phyloP scores from a whole-genome alignment of 768 basidiomycete genomes.

The Strobilomyces echinocephalus region DNA sequence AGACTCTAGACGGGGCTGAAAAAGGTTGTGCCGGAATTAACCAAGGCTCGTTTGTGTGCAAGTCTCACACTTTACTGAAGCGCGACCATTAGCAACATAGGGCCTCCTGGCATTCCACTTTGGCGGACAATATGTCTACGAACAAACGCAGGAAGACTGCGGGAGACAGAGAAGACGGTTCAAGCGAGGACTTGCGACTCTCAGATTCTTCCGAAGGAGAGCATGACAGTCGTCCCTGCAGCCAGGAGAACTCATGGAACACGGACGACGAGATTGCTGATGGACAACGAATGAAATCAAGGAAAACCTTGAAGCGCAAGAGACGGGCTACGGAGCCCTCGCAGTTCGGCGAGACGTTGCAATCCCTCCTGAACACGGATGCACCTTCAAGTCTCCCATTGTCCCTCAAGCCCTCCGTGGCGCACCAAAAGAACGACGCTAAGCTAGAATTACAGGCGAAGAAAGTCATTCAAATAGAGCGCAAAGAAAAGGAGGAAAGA shows the following conservation, averaged over 20 bases:
- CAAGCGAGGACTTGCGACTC: conserved; percentile 4
- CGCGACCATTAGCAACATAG: not conserved
- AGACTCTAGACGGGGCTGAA: conserved; percentile 2
- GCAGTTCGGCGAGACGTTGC: conserved; percentile 70
- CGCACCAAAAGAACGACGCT: conserved; percentile 65
- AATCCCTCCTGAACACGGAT: conserved; percentile 66
- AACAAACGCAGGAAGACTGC: conserved; percentile 50
- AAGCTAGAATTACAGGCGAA: conserved; percentile 70
- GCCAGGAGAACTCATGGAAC: conserved; percentile 35
- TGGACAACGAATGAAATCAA: conserved; percentile 58
- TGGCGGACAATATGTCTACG: conserved; percentile 39
- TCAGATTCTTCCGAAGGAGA: conserved; percentile 13
- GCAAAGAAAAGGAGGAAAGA: conserved; percentile 69
- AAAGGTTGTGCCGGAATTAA: conserved; percentile 7
- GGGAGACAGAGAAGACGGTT: conserved; percentile 14
- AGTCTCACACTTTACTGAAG: not conserved
- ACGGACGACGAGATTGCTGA: conserved; percentile 64
- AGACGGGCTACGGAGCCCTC: conserved; percentile 70
- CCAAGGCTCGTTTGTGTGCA: not conserved
- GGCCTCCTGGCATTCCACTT: too few species aligned
- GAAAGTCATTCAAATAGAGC: conserved; percentile 65
- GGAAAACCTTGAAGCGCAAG: conserved; percentile 79
- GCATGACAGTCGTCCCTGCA: conserved; percentile 8
- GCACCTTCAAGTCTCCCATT: conserved; percentile 67
- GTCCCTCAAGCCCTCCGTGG: conserved; percentile 73